A percentile compares a stretch with the other conserved stretches of the same genome.
These are phyloP conservation scores for Homolaphlyctis polyrhiza DNA, from an alignment of 371 early-diverging fungal genomes.

Conservation along the genomic window DNA sequence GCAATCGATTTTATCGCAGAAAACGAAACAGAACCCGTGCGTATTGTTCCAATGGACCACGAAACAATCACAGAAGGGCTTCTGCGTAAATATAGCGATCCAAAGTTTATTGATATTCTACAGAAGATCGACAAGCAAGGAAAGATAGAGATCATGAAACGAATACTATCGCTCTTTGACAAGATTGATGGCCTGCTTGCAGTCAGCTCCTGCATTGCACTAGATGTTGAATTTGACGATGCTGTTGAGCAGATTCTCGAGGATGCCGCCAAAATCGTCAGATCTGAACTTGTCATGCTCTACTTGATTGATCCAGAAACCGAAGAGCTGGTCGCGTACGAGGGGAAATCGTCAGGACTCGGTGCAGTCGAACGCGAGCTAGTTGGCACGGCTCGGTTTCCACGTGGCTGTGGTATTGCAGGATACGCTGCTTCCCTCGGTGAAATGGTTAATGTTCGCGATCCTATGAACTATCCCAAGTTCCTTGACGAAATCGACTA, in stretches of 20 bases:
- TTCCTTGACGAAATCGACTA: slow-evolving; percentile 28
- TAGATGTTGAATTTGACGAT: slow-evolving; percentile 29
- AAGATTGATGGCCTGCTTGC: slow-evolving; percentile 32
- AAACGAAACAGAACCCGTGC: not conserved
- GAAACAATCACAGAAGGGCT: slow-evolving; percentile 20
- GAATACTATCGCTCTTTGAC: slow-evolving; percentile 31
- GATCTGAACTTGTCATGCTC: slow-evolving; percentile 24
- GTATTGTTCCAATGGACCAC: not conserved
- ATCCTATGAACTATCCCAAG: slow-evolving; percentile 23
- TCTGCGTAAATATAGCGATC: slow-evolving; percentile 30
- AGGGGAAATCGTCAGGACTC: not conserved
- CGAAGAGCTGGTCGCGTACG: slow-evolving; percentile 18
- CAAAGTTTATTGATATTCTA: slow-evolving; percentile 27
- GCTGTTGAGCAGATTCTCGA: slow-evolving; percentile 26
- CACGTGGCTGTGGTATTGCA: slow-evolving; percentile 30
- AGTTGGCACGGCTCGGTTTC: slow-evolving; percentile 9
- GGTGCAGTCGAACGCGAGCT: slow-evolving; percentile 1
- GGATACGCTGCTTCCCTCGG: slow-evolving; percentile 23
- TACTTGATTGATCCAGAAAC: slow-evolving; percentile 33
- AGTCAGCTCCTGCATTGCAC: slow-evolving; percentile 21
- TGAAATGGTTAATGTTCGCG: slow-evolving; percentile 27
- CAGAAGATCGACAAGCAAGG: slow-evolving; percentile 34
- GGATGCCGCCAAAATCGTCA: slow-evolving; percentile 22
- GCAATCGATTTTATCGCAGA: too few species aligned
- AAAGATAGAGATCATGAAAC: slow-evolving; percentile 23